These are phyloP conservation scores for Ogataea angusta DNA, from an alignment of 805 yeast species.

Conservation along the genomic window DNA sequence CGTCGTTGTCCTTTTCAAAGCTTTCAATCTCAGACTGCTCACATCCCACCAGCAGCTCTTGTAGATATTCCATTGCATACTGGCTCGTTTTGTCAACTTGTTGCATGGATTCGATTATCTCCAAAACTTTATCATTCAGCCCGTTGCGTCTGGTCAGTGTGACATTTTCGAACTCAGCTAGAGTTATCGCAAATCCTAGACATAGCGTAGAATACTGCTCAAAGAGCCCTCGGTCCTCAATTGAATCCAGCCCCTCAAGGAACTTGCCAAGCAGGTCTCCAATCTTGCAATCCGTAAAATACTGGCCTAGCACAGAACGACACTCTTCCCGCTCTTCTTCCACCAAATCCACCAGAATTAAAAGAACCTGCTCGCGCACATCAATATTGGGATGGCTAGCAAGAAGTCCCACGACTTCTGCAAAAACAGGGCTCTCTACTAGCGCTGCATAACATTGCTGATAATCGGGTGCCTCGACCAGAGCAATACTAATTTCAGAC, in stretches of 20 bases:
- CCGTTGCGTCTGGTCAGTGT: neutral
- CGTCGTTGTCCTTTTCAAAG: constrained; percentile 1
- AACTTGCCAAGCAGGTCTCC: constrained; percentile 10
- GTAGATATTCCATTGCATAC: constrained; percentile 6
- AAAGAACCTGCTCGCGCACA: constrained; percentile 13
- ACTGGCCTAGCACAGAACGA: constrained; percentile 1
- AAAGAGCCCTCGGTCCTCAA: constrained; percentile 1
- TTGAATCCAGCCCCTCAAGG: neutral
- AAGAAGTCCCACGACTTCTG: constrained; percentile 12
- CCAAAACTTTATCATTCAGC: constrained; percentile 8
- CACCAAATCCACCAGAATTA: constrained; percentile 12
- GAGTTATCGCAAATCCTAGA: constrained; percentile 7
- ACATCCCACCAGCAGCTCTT: constrained; percentile 6
- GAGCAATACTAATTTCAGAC: constrained; percentile 18
- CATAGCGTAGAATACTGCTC: constrained; percentile 9
- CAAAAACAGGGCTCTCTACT: constrained; percentile 2
- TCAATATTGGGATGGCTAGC: constrained; percentile 19
- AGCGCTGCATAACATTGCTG: constrained; percentile 10
- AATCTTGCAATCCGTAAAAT: constrained; percentile 4
- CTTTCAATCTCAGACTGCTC: neutral
- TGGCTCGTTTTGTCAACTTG: constrained; percentile 13
- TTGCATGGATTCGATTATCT: neutral
- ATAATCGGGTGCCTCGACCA: constrained; percentile 13
- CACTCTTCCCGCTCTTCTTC: constrained; percentile 6
- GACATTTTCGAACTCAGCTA: constrained; percentile 3